Percentiles rank a stretch among this genome's conserved stretches.
Evolutionary conservation across 176 grass and related monocot species (phyloP).

Genomic region (Phoenix dactylifera): DNA sequence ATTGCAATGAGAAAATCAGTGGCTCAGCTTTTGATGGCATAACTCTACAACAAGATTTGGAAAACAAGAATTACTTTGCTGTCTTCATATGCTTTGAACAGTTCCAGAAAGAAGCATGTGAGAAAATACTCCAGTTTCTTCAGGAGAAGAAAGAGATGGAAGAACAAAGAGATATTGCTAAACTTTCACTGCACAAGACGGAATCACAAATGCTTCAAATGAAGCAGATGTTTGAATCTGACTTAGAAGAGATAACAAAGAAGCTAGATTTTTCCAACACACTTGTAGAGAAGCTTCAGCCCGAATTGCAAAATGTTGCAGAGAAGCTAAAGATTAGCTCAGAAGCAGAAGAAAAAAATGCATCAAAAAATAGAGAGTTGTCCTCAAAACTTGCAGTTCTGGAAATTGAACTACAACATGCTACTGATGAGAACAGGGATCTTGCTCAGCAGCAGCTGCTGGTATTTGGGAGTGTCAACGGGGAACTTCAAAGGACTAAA

Average conservation of each 20-base stretch:
- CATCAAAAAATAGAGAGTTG: conserved; percentile 41
- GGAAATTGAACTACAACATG: conserved; percentile 52
- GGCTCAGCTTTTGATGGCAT: conserved; percentile 28
- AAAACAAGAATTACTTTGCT: conserved; percentile 40
- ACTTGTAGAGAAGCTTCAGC: conserved; percentile 49
- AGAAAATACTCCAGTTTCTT: conserved; percentile 47
- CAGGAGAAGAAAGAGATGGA: conserved; percentile 44
- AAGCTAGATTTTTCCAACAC: conserved; percentile 51
- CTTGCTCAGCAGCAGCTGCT: conserved; percentile 21
- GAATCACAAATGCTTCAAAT: conserved; percentile 36
- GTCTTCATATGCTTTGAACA: conserved; percentile 40
- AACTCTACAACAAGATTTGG: conserved; percentile 32
- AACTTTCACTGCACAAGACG: conserved; percentile 23
- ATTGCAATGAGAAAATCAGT: conserved; percentile 40
- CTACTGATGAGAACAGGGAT: conserved; percentile 24
- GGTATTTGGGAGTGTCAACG: conserved; percentile 15
- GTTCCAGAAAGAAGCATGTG: conserved; percentile 44
- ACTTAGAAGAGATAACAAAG: conserved; percentile 42
- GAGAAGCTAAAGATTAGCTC: conserved; percentile 49
- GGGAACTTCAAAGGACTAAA: conserved; percentile 18
- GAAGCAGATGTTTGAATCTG: conserved; percentile 42
- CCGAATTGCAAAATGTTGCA: conserved; percentile 57
- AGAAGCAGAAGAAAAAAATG: conserved; percentile 61
- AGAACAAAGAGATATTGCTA: conserved; percentile 31
- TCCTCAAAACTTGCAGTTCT: conserved; percentile 52